These are phyloP conservation scores for Adansonia digitata DNA, from an alignment of 345 rosid species.

Conservation along the genomic window DNA sequence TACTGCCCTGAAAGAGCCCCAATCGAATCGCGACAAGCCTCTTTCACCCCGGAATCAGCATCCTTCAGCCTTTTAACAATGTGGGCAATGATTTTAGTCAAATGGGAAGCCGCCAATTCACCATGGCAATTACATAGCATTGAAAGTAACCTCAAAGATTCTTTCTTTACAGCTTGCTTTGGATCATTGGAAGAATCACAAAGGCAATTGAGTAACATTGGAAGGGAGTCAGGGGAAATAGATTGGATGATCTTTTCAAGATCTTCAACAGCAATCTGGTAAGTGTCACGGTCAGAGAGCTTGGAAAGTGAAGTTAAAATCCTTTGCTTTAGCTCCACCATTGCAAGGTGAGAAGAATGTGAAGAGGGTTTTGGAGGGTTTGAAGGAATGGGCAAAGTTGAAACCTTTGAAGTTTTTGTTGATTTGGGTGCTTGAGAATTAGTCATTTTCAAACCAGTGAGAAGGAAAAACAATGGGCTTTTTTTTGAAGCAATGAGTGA, in stretches of 20 bases:
- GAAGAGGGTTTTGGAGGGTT: conserved; percentile 47
- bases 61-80: conserved; percentile 71
- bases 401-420: conserved; percentile 32
- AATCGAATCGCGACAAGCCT: conserved; percentile 80
- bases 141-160: conserved; percentile 69
- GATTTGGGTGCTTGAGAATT: conserved; percentile 41
- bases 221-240: conserved; percentile 69
- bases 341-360: conserved; percentile 74
- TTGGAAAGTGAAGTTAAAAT: conserved; percentile 80
- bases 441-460: conserved; percentile 33
- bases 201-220: conserved; percentile 83
- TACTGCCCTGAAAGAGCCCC: conserved; percentile 66
- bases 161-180: conserved; percentile 87
- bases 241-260: conserved; percentile 68
- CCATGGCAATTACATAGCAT: conserved; percentile 49
- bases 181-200: conserved; percentile 80
- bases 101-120: conserved; percentile 62
- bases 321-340: conserved; percentile 91
- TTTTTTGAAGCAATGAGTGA: background rate
- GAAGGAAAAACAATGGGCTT: background rate
- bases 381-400: conserved; percentile 29
- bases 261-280: conserved; percentile 92
- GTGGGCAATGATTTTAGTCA: conserved; percentile 70
- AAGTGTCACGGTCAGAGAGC: conserved; percentile 90
- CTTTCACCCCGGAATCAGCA: conserved; percentile 82